Percentiles rank a stretch among this genome's conserved stretches.
These are phyloP conservation scores for Mycena galopus DNA, from an alignment of 768 basidiomycete genomes.

Conservation along the genomic window DNA sequence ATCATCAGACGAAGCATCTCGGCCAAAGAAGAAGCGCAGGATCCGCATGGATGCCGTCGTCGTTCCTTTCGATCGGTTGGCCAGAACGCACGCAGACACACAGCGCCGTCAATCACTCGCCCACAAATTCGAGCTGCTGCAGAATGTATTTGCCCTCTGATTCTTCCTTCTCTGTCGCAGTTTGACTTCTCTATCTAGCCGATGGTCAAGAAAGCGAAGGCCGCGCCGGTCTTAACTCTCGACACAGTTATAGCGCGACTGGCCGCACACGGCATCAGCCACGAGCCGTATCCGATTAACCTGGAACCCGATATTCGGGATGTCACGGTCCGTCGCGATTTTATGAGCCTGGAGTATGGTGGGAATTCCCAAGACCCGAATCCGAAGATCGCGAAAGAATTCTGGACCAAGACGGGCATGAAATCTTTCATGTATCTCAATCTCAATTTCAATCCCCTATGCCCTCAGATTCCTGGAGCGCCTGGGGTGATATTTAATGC, in stretches of 20 bases:
- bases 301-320: constrained; percentile 44
- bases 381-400: constrained; percentile 38
- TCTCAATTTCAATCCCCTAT: constrained; percentile 49
- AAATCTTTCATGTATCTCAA: constrained; percentile 52
- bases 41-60: constrained; percentile 16
- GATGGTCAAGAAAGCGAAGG: constrained; percentile 36
- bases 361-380: constrained; percentile 48
- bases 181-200: constrained; percentile 25
- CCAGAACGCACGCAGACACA: neutral
- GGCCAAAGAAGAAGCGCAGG: constrained; percentile 13
- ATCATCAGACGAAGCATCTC: neutral
- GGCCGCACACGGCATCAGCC: constrained; percentile 39
- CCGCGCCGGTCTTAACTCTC: constrained; percentile 4
- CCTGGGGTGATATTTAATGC: constrained; percentile 49
- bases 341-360: constrained; percentile 51
- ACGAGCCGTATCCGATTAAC: constrained; percentile 41
- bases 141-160: constrained; percentile 9
- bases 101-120: constrained; percentile 8
- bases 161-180: neutral
- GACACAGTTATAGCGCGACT: constrained; percentile 7
- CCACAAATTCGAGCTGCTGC: constrained; percentile 1
- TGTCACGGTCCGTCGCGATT: constrained; percentile 43
- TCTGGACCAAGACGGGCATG: constrained; percentile 44
- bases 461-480: constrained; percentile 50
- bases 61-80: neutral